Percentiles rank a stretch among this genome's conserved stretches.
Conservation (phyloP, 192 early-diverging fungal genomes). For the Dissophora ornata region DNA sequence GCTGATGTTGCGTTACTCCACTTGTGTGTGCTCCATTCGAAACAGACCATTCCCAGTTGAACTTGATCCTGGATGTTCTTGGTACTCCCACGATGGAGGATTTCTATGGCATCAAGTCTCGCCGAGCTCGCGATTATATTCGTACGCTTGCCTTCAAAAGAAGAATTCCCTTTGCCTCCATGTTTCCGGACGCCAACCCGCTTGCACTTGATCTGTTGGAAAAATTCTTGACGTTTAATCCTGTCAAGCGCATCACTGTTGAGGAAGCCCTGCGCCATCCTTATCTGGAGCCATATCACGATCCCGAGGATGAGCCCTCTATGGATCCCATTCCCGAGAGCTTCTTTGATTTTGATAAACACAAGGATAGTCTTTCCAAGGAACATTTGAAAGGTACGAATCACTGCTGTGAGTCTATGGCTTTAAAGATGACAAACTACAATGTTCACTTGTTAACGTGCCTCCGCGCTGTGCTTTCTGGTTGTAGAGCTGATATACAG, state of each 20-base stretch:
- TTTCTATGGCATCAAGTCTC: constrained; percentile 82
- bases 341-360: constrained; percentile 90
- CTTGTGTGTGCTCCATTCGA: not conserved
- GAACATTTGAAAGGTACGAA: constrained; percentile 83
- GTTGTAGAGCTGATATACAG: constrained; percentile 43
- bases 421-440: too few species aligned
- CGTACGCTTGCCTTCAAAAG: constrained; percentile 87
- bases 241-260: constrained; percentile 88
- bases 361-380: constrained; percentile 82
- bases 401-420: too few species aligned
- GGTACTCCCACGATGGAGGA: constrained; percentile 96
- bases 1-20: not conserved
- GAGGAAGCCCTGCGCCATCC: constrained; percentile 92
- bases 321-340: constrained; percentile 78
- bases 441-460: too few species aligned
- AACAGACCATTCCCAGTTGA: constrained; percentile 92
- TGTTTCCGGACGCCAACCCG: constrained; percentile 91
- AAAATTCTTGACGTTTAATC: constrained; percentile 88
- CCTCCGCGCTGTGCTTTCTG: too few species aligned
- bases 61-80: constrained; percentile 93
- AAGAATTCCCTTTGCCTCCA: constrained; percentile 80
- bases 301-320: constrained; percentile 80
- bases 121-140: constrained; percentile 91
- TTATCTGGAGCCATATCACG: constrained; percentile 83
- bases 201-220: constrained; percentile 91